phyloP scores from a whole-genome alignment of 805 yeast species.

The Ogataea kodamae region DNA sequence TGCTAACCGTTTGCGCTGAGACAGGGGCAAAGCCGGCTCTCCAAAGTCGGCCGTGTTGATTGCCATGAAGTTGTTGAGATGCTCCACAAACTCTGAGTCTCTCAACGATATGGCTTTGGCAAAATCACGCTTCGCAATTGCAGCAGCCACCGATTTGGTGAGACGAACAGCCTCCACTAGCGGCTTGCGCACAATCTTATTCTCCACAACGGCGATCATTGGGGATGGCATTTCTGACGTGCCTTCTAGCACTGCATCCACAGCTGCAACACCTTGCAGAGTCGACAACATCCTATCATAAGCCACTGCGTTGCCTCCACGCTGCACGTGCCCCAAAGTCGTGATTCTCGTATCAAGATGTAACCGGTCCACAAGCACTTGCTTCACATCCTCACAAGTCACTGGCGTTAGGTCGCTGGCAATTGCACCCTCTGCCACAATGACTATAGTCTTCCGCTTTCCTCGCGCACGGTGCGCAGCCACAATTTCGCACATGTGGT shows the following conservation, averaged over 20 bases:
- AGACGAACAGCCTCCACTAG: conserved; percentile 69
- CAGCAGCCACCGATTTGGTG: conserved; percentile 69
- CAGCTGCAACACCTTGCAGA: conserved; percentile 96
- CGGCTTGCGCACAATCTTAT: conserved; percentile 63
- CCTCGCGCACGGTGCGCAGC: conserved; percentile 66
- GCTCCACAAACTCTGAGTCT: conserved; percentile 68
- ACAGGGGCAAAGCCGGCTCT: conserved; percentile 53
- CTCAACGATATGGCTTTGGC: conserved; percentile 67
- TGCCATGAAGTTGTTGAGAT: conserved; percentile 58
- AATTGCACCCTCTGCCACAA: conserved; percentile 84
- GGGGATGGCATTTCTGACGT: conserved; percentile 94
- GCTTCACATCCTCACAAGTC: conserved; percentile 59
- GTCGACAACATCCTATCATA: conserved; percentile 90
- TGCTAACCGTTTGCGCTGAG: conserved; percentile 58
- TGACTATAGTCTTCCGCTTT: conserved; percentile 72
- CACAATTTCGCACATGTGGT: conserved; percentile 61
- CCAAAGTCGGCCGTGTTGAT: conserved; percentile 66
- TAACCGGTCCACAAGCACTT: conserved; percentile 54
- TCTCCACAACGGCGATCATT: conserved; percentile 79
- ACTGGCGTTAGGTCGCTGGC: conserved; percentile 65
- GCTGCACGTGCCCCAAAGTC: conserved; percentile 94
- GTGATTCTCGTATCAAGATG: conserved; percentile 87
- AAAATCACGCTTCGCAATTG: conserved; percentile 63
- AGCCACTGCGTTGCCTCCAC: conserved; percentile 98
- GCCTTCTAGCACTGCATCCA: conserved; percentile 81